Percentiles rank a stretch among this genome's conserved stretches.
phyloP scores from a whole-genome alignment of 2,329 filamentous ascomycete species.

The Penicillium sp. region DNA sequence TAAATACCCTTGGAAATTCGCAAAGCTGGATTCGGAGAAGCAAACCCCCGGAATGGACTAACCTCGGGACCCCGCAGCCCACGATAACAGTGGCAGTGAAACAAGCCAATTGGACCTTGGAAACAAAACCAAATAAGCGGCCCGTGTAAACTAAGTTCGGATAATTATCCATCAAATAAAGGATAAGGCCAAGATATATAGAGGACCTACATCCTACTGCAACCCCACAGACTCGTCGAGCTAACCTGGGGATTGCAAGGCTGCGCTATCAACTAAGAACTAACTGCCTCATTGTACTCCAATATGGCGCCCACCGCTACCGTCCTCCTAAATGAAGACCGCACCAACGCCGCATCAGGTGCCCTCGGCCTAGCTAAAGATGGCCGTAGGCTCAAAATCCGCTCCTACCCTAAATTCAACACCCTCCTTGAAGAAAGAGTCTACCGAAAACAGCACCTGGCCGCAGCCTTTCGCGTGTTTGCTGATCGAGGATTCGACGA shows the following conservation, averaged over 20 bases:
- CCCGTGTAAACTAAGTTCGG: too few relatives aligned
- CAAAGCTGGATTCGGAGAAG: too few relatives aligned
- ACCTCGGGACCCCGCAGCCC: too few relatives aligned
- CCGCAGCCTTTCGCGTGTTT: conserved; percentile 67
- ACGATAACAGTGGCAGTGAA: too few relatives aligned
- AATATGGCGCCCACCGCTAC: neutral
- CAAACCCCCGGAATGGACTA: too few relatives aligned
- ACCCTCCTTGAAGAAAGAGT: conserved; percentile 57
- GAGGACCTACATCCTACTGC: too few relatives aligned
- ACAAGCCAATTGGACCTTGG: too few relatives aligned
- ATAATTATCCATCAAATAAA: too few relatives aligned
- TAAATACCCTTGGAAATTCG: too few relatives aligned
- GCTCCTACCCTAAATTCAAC: conserved; percentile 42
- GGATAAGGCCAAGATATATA: too few relatives aligned
- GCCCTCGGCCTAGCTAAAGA: conserved; percentile 1
- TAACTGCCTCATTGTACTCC: neutral
- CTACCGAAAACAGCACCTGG: conserved; percentile 62
- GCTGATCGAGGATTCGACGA: conserved; percentile 65
- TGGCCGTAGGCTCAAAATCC: conserved; percentile 1
- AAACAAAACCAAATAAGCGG: too few relatives aligned
- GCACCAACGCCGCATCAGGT: neutral
- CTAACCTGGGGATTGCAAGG: neutral
- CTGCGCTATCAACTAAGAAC: neutral
- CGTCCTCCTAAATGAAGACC: neutral
- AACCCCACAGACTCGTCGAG: neutral